Conservation (phyloP, 179 eudicot species). For the Carnegiea gigantea region DNA sequence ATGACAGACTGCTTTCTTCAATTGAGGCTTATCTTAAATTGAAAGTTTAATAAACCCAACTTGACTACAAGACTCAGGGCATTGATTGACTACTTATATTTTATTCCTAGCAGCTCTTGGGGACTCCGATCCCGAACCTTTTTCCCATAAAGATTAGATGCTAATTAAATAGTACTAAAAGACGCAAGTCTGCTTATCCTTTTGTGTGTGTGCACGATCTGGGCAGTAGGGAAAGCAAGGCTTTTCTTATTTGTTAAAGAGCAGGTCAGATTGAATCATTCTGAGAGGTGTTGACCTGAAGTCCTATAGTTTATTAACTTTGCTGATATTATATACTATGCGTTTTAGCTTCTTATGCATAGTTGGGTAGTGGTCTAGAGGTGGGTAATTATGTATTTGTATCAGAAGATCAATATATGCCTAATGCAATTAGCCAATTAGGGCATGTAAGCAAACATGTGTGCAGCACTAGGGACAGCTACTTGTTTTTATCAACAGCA, state of each 20-base stretch:
- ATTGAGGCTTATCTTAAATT: background rate
- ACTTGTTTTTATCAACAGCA: background rate
- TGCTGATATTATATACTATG: background rate
- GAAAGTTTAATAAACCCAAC: background rate
- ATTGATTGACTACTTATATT: background rate
- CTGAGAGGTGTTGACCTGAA: slow-evolving; percentile 11
- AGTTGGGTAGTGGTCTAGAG: background rate
- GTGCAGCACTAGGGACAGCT: background rate
- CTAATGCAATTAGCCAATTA: slow-evolving; percentile 11
- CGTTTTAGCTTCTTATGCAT: background rate
- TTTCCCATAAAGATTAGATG: background rate
- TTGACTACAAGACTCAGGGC: slow-evolving; percentile 3
- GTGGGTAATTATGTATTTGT: background rate
- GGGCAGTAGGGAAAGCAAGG: background rate
- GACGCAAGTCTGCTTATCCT: slow-evolving; percentile 5
- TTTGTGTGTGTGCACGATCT: slow-evolving; percentile 25
- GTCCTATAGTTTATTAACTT: slow-evolving; percentile 10
- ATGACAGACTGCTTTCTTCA: too few species aligned
- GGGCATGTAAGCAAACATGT: slow-evolving; percentile 12
- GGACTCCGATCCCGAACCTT: background rate
- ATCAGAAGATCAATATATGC: background rate
- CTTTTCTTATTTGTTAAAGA: background rate
- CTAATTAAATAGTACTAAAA: background rate
- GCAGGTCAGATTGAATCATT: background rate
- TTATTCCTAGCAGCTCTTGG: background rate